A percentile compares a stretch with the other conserved stretches of the same genome.
Evolutionary conservation across 768 basidiomycete genomes (phyloP).

Genomic region (Termitomyces sp.): DNA sequence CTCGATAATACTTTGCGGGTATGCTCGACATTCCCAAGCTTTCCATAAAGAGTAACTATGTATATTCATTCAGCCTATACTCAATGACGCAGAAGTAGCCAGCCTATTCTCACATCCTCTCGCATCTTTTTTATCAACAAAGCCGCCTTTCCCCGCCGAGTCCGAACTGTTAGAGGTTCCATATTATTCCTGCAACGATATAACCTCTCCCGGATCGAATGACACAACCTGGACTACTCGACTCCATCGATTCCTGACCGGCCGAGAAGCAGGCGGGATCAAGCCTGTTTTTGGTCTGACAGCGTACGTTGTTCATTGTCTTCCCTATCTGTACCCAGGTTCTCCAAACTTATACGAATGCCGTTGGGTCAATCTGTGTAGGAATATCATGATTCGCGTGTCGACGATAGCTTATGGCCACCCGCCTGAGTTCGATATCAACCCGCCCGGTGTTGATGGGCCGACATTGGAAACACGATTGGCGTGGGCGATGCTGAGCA

Average conservation of each 20-base stretch:
- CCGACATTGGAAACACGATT: constrained; percentile 35
- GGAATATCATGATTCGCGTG: constrained; percentile 42
- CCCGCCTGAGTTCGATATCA: constrained; percentile 40
- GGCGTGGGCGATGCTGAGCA: constrained; percentile 39
- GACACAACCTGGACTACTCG: constrained; percentile 39
- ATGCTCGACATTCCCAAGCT: constrained; percentile 11
- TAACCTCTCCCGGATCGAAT: constrained; percentile 39
- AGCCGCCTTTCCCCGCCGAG: constrained; percentile 54
- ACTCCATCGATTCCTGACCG: constrained; percentile 81
- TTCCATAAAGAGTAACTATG: not conserved
- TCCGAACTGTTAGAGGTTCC: constrained; percentile 50
- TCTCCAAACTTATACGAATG: not conserved
- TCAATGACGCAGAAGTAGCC: constrained; percentile 77
- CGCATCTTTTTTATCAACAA: constrained; percentile 60
- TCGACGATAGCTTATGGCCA: constrained; percentile 43
- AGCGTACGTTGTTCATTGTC: constrained; percentile 49
- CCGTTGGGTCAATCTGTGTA: constrained; percentile 10
- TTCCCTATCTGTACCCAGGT: not conserved
- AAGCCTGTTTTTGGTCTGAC: constrained; percentile 91
- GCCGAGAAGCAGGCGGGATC: constrained; percentile 77
- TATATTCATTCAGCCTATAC: constrained; percentile 56
- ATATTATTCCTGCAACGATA: constrained; percentile 66
- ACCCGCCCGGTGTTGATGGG: constrained; percentile 23
- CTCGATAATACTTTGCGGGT: constrained; percentile 75
- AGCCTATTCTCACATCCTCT: constrained; percentile 87